Evolutionary conservation across 208 protist genomes (phyloP).

Genomic region (Trypanosomatidae sp.): DNA sequence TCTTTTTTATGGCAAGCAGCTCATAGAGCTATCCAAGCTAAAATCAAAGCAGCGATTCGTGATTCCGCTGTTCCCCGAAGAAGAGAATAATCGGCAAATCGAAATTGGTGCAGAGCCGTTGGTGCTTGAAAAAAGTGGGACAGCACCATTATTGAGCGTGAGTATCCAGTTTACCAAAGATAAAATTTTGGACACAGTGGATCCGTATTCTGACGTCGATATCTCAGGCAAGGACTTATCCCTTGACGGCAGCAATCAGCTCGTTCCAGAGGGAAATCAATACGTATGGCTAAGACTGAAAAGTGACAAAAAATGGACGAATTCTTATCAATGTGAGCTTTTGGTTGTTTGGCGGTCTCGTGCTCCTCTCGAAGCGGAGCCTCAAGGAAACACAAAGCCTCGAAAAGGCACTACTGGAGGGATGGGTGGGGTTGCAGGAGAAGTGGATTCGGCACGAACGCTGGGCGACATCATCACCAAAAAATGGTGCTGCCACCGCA

Average conservation of each 20-base stretch:
- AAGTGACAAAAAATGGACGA: conserved; percentile 52
- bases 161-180: conserved; percentile 11
- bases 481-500: conserved; percentile 64
- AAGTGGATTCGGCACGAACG: conserved; percentile 14
- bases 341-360: conserved; percentile 40
- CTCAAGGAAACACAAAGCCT: conserved; percentile 12
- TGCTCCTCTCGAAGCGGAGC: conserved; percentile 17
- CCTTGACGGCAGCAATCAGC: conserved; percentile 24
- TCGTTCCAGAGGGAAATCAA: conserved; percentile 48
- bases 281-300: conserved; percentile 65
- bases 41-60: conserved; percentile 36
- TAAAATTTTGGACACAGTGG: conserved; percentile 5
- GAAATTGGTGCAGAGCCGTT: conserved; percentile 10
- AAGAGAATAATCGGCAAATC: conserved; percentile 8
- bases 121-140: neutral
- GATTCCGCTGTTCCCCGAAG: conserved; percentile 29
- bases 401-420: conserved; percentile 5
- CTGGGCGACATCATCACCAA: conserved; percentile 66
- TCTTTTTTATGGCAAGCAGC: conserved; percentile 34
- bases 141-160: conserved; percentile 3
- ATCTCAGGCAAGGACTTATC: conserved; percentile 5
- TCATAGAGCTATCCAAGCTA: conserved; percentile 6
- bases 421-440: neutral
- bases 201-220: conserved; percentile 14
- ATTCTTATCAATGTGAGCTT: conserved; percentile 40